Percentiles rank a stretch among this genome's conserved stretches.
phyloP scores from a whole-genome alignment of 805 yeast genomes.

The Cyberlindnera maritima region DNA sequence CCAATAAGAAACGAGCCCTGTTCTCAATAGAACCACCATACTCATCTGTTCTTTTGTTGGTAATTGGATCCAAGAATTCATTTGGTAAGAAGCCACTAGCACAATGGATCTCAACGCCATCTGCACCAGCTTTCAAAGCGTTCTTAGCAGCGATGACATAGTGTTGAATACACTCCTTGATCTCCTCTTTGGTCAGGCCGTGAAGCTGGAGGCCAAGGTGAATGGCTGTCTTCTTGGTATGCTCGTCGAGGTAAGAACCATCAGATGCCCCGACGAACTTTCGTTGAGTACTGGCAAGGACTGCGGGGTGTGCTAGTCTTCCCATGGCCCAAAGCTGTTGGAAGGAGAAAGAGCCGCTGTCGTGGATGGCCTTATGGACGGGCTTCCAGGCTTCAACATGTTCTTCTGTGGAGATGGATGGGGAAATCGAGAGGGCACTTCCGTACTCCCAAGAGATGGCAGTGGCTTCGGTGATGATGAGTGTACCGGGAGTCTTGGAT shows the following conservation, averaged over 20 bases:
- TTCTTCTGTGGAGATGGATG: conserved; percentile 47
- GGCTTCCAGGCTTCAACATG: conserved; percentile 50
- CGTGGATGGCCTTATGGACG: conserved; percentile 49
- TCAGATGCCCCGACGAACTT: conserved; percentile 41
- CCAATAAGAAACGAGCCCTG: conserved; percentile 38
- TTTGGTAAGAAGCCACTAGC: conserved; percentile 65
- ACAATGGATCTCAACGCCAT: conserved; percentile 64
- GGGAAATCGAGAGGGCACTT: conserved; percentile 37
- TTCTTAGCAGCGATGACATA: conserved; percentile 43
- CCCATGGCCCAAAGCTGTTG: conserved; percentile 54
- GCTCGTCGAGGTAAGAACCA: conserved; percentile 33
- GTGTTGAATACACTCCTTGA: conserved; percentile 39
- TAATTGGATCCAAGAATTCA: conserved; percentile 49
- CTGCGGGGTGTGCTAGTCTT: conserved; percentile 39
- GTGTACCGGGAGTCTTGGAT: conserved; percentile 54
- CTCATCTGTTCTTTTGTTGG: conserved; percentile 47
- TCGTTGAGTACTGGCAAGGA: conserved; percentile 34
- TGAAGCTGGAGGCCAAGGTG: conserved; percentile 29
- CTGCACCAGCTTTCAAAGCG: conserved; percentile 39
- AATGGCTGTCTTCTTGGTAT: conserved; percentile 32
- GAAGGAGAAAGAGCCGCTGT: conserved; percentile 42
- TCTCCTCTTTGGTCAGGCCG: conserved; percentile 25
- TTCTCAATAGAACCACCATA: conserved; percentile 55
- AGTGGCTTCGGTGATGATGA: conserved; percentile 61
- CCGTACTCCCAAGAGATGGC: conserved; percentile 44